Evolutionary conservation across 106 monocot genomes (phyloP), one percentile per base, ranked within the genome.

Genomic region (Narthecium ossifragum): DNA sequence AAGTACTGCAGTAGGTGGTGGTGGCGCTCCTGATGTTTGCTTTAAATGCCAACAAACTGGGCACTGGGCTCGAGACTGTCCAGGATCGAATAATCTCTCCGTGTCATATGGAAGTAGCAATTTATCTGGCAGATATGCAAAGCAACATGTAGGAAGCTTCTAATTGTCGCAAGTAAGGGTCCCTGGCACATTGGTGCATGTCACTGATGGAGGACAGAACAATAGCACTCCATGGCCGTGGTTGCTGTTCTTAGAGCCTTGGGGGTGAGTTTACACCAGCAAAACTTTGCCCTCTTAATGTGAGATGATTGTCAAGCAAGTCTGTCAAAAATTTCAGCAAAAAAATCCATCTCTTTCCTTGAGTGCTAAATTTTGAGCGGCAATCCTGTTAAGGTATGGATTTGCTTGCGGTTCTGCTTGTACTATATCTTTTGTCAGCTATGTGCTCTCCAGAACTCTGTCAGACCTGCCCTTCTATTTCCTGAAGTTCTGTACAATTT

Each of bases 1-100:
- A 31, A 80, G 53, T 75, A 34, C 49, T 65, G 21, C 28, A 3
- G 53, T 39, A 4, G 57, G 29, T 58, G 69, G 61, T 56, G 59
- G 72, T 1, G 66, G 17, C 67, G 40, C 53, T 46, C 55, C 72
- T 2, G 76, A 63, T 53, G 55, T 61, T 36, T 92, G 92, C 53
- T 92, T 69, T 34, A 92, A 83, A 65, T 92, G 92, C 70, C 66
- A 83, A 18, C 80, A 92, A 34, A 74, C 87, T 18, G 90, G 90
- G 45, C 90, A 90, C 28, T 90, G 79, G 81, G 85, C 90, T 29
- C 81, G 79, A 59, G 90, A 90, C 45, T 90, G 90, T 48, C 92
- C 81, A 5, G 86, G 68, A 27, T 21, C 32, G 3, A 54, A 24
- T 61, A 36, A 51, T 56, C 37, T 29, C 17, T 15, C 62, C 37